A percentile compares a stretch with the other conserved stretches of the same genome.
Evolutionary conservation across 371 early-diverging fungal genomes (phyloP).

Genomic region (Apophysomyces elegans): DNA sequence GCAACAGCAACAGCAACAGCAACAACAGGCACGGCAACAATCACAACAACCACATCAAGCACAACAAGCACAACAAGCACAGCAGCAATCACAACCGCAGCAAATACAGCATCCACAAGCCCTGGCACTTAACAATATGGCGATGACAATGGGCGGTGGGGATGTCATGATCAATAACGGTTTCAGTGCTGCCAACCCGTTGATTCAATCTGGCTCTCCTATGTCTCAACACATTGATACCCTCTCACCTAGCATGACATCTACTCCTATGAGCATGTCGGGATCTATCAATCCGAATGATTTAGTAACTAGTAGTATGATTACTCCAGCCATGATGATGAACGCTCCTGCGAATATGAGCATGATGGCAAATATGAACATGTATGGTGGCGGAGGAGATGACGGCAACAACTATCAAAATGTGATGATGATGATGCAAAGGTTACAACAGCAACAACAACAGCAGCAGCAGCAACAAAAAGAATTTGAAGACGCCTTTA

Average conservation of each 20-base stretch:
- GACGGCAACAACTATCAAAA: slow-evolving; percentile 34
- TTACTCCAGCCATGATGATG: slow-evolving; percentile 35
- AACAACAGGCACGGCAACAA: slow-evolving; percentile 1
- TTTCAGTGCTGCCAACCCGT: slow-evolving; percentile 15
- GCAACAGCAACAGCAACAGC: slow-evolving; percentile 30
- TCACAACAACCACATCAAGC: slow-evolving; percentile 12
- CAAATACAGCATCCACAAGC: slow-evolving; percentile 15
- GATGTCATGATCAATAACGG: slow-evolving; percentile 20
- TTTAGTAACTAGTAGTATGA: slow-evolving; percentile 34
- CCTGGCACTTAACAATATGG: slow-evolving; percentile 16
- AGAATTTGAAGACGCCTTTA: slow-evolving; percentile 29
- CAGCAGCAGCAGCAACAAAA: slow-evolving; percentile 28
- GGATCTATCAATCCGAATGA: slow-evolving; percentile 34
- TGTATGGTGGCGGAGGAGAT: slow-evolving; percentile 25
- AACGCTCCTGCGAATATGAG: slow-evolving; percentile 11
- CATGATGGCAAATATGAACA: slow-evolving; percentile 12
- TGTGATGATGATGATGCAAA: slow-evolving; percentile 48
- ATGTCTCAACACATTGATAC: slow-evolving; percentile 28
- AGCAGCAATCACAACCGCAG: slow-evolving; percentile 16
- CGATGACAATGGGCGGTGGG: slow-evolving; percentile 25
- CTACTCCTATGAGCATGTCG: slow-evolving; percentile 23
- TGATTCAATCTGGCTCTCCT: slow-evolving; percentile 22
- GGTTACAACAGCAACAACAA: slow-evolving; percentile 39
- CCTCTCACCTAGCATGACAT: slow-evolving; percentile 33
- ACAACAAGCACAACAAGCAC: slow-evolving; percentile 18